Evolutionary conservation across 805 yeast genomes (phyloP).

Genomic region (Pichia ethanolica): DNA sequence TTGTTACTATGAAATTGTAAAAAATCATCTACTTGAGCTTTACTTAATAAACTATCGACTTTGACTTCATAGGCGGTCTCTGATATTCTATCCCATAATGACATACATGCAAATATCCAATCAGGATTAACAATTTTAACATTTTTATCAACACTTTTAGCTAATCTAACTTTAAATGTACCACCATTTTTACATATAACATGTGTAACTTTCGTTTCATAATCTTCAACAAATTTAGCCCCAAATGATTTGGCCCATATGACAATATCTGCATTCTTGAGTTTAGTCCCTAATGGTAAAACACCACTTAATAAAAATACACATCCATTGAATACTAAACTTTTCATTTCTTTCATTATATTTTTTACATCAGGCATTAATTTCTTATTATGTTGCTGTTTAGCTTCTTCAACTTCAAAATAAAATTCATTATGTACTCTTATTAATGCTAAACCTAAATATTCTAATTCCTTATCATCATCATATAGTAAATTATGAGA

Average conservation of each 20-base stretch:
- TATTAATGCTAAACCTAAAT: constrained; percentile 53
- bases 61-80: constrained; percentile 52
- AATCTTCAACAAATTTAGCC: constrained; percentile 69
- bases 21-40: constrained; percentile 41
- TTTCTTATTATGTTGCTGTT: not conserved
- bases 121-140: constrained; percentile 82
- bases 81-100: constrained; percentile 65
- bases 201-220: constrained; percentile 72
- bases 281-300: constrained; percentile 72
- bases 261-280: constrained; percentile 77
- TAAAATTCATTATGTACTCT: constrained; percentile 66
- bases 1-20: constrained; percentile 29
- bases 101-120: constrained; percentile 85
- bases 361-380: constrained; percentile 51
- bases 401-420: constrained; percentile 32
- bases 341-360: constrained; percentile 73
- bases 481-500: constrained; percentile 54
- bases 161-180: constrained; percentile 79
- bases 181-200: constrained; percentile 74
- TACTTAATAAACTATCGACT: constrained; percentile 39
- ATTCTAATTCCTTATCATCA: constrained; percentile 70
- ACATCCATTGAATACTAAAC: constrained; percentile 56
- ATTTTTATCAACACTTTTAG: constrained; percentile 50
- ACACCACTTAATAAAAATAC: constrained; percentile 79
- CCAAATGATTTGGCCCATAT: constrained; percentile 92